A percentile compares a stretch with the other conserved stretches of the same genome.
Evolutionary conservation across 257 asterid genomes (phyloP).

Genomic region (Nicotiana otophora): DNA sequence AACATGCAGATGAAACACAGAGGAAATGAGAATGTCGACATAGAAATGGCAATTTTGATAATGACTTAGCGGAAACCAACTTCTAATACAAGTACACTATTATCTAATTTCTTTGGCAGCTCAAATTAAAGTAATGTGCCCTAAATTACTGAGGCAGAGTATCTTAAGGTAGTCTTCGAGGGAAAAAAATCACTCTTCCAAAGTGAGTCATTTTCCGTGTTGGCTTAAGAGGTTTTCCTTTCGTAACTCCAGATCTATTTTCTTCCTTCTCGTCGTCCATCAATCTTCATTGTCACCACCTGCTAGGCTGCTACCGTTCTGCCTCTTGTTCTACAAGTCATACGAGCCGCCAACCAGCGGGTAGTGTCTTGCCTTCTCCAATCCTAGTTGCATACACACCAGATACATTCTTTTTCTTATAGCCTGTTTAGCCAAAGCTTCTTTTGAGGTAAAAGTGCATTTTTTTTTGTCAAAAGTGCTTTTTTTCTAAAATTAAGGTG

Average conservation of each 20-base stretch:
- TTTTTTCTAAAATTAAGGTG: no score
- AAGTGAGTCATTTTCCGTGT: background rate
- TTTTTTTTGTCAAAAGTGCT: no score
- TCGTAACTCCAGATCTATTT: background rate
- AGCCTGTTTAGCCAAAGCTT: no score
- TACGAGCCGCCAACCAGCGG: background rate
- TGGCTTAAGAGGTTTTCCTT: background rate
- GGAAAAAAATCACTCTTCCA: background rate
- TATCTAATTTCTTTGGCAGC: background rate
- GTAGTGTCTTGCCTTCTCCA: background rate
- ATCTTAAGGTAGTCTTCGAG: background rate
- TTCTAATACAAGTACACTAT: background rate
- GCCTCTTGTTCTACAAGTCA: background rate
- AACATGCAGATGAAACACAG: slow-evolving; percentile 18
- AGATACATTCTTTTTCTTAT: background rate
- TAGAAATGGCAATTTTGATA: background rate
- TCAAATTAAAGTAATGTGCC: background rate
- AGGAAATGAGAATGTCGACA: background rate
- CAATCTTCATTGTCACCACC: background rate
- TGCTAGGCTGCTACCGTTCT: background rate
- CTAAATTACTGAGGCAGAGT: background rate
- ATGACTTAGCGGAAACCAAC: background rate
- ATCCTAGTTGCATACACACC: background rate
- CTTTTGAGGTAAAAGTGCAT: no score
- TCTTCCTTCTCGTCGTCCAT: background rate